These are phyloP conservation scores for Ophiosphaerella korrae DNA, from an alignment of 2,329 filamentous ascomycete species.

Conservation along the genomic window DNA sequence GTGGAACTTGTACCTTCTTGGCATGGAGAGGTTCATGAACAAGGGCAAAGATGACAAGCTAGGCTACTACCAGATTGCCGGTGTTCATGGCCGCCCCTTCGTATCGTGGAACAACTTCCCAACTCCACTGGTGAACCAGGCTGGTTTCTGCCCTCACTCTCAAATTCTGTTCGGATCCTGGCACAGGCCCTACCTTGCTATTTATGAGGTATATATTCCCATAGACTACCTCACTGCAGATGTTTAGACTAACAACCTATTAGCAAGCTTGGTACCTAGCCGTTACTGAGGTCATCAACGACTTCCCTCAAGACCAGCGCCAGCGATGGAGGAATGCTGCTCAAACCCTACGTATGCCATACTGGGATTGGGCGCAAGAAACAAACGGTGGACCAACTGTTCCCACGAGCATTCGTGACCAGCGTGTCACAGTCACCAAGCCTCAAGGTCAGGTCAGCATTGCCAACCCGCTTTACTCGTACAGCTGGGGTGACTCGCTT, in stretches of 20 bases:
- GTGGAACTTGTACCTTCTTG: constrained; percentile 79
- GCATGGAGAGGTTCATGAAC: constrained; percentile 72
- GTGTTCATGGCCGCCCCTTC: constrained; percentile 79
- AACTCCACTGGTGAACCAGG: constrained; percentile 53
- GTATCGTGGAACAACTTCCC: constrained; percentile 59
- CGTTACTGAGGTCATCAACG: constrained; percentile 49
- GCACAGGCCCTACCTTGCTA: constrained; percentile 79
- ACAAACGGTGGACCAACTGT: constrained; percentile 36
- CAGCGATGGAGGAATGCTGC: constrained; percentile 50
- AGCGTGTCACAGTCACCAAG: constrained; percentile 51
- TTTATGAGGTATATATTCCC: constrained; percentile 58
- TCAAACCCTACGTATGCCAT: constrained; percentile 50
- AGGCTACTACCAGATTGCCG: constrained; percentile 79
- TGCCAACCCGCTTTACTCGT: constrained; percentile 54
- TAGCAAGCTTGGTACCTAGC: constrained; percentile 52
- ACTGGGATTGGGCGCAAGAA: constrained; percentile 55
- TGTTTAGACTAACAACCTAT: not conserved
- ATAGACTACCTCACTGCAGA: not conserved
- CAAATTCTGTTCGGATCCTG: constrained; percentile 78
- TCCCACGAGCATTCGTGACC: constrained; percentile 46
- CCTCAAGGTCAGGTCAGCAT: constrained; percentile 48
- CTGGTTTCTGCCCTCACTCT: constrained; percentile 77
- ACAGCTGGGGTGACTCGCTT: constrained; percentile 56
- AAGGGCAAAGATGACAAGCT: constrained; percentile 66
- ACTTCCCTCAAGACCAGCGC: constrained; percentile 48